A percentile compares a stretch with the other conserved stretches of the same genome.
Conservation (phyloP, 768 basidiomycete genomes). For the Piloderma croceum region DNA sequence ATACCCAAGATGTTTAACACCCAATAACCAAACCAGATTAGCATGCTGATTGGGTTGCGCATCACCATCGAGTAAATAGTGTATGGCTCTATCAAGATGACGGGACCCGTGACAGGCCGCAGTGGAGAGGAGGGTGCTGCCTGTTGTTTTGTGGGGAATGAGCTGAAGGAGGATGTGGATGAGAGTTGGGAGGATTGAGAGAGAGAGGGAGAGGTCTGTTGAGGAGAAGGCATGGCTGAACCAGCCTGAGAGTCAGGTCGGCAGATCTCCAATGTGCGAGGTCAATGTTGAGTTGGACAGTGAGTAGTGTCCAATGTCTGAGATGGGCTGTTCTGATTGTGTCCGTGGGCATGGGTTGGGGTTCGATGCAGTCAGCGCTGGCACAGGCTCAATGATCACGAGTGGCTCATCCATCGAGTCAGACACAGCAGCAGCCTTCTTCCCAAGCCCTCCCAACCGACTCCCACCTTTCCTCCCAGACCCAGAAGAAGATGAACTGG, state of each 20-base stretch:
- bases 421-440: conserved; percentile 19
- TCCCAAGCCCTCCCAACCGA: conserved; percentile 33
- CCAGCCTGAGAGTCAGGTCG: conserved; percentile 78
- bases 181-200: conserved; percentile 15
- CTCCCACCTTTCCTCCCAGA: conserved; percentile 28
- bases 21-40: conserved; percentile 87
- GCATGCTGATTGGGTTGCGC: conserved; percentile 75
- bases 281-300: too few relatives aligned
- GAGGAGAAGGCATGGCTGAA: conserved; percentile 76
- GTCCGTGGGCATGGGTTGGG: conserved; percentile 48
- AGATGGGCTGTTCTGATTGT: conserved; percentile 53
- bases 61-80: conserved; percentile 89
- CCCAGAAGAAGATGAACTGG: conserved; percentile 40
- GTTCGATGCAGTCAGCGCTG: too few relatives aligned
- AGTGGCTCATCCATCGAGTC: conserved; percentile 45
- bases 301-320: too few relatives aligned
- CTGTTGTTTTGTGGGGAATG: conserved; percentile 41
- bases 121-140: conserved; percentile 51
- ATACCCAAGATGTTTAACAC: conserved; percentile 74
- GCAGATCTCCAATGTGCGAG: conserved; percentile 60
- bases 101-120: conserved; percentile 72
- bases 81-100: conserved; percentile 76
- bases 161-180: conserved; percentile 25
- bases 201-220: conserved; percentile 64
- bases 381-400: conserved; percentile 67